Evolutionary conservation across 2,329 filamentous ascomycete species (phyloP).

Genomic region (Hymenotorrendiella dingleyae): DNA sequence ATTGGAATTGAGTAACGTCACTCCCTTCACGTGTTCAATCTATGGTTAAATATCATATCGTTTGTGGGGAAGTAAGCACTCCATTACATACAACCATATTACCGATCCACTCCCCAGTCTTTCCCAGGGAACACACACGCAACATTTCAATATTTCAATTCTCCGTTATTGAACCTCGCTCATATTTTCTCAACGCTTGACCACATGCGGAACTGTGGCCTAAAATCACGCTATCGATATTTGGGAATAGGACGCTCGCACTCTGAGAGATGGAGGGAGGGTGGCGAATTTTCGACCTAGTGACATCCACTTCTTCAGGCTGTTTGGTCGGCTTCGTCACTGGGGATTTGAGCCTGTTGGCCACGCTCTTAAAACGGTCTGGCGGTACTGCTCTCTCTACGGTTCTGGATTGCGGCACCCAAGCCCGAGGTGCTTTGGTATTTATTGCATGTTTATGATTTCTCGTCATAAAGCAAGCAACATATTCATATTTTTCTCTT

Average conservation of each 20-base stretch:
- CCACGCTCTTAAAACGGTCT: no score
- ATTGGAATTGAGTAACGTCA: neutral
- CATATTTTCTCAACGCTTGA: no score
- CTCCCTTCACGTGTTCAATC: conserved; percentile 1
- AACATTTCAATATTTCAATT: neutral
- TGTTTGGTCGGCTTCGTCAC: conserved; percentile 1
- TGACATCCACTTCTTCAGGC: conserved; percentile 6
- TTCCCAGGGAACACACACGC: neutral
- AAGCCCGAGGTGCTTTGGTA: neutral
- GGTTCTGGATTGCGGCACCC: neutral
- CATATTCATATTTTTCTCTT: neutral
- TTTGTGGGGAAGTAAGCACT: no score
- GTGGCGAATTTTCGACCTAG: conserved; percentile 1
- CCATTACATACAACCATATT: neutral
- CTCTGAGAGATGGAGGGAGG: neutral
- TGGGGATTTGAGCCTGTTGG: neutral
- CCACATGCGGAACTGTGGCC: no score
- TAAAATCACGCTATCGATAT: no score
- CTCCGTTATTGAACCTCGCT: neutral
- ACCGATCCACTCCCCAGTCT: neutral
- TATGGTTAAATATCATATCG: conserved; percentile 5
- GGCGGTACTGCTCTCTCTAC: neutral
- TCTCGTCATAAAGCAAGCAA: no score
- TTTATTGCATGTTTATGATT: no score
- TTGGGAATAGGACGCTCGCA: no score